phyloP scores from a whole-genome alignment of 495 filamentous ascomycete species.

The Aspergillus taichungensis region DNA sequence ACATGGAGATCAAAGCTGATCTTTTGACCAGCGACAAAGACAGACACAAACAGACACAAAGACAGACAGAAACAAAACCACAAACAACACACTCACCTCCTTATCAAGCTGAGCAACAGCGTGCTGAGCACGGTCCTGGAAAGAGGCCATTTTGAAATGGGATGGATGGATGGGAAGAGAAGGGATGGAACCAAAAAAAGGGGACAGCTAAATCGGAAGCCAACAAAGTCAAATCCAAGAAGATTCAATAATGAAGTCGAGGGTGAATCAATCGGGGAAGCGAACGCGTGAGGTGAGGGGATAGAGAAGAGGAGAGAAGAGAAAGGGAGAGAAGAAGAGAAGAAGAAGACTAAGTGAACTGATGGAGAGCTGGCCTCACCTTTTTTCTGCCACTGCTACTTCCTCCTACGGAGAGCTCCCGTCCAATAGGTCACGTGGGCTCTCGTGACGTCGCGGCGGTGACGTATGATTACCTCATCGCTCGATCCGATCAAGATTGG shows the following conservation, averaged over 20 bases:
- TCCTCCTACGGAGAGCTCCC: too few species aligned
- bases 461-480: too few species aligned
- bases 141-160: slow-evolving; percentile 48
- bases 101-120: slow-evolving; percentile 89
- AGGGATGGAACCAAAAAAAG: not conserved
- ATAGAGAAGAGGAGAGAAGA: not conserved
- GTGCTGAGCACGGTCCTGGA: slow-evolving; percentile 87
- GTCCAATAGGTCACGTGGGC: too few species aligned
- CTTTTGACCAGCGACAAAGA: slow-evolving; percentile 2
- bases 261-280: not conserved
- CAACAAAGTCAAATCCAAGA: too few species aligned
- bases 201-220: too few species aligned
- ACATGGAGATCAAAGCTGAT: too few species aligned
- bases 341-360: not conserved
- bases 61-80: slow-evolving; percentile 15
- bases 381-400: too few species aligned
- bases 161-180: slow-evolving; percentile 2
- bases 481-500: too few species aligned
- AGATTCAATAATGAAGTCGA: too few species aligned
- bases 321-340: not conserved
- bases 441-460: too few species aligned
- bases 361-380: too few species aligned
- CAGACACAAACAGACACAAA: slow-evolving; percentile 16
- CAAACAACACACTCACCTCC: slow-evolving; percentile 60
- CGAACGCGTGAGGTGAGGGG: not conserved